A percentile compares a stretch with the other conserved stretches of the same genome.
Evolutionary conservation across 495 filamentous ascomycete species (phyloP).

Genomic region (Penicillium ochrochloron): DNA sequence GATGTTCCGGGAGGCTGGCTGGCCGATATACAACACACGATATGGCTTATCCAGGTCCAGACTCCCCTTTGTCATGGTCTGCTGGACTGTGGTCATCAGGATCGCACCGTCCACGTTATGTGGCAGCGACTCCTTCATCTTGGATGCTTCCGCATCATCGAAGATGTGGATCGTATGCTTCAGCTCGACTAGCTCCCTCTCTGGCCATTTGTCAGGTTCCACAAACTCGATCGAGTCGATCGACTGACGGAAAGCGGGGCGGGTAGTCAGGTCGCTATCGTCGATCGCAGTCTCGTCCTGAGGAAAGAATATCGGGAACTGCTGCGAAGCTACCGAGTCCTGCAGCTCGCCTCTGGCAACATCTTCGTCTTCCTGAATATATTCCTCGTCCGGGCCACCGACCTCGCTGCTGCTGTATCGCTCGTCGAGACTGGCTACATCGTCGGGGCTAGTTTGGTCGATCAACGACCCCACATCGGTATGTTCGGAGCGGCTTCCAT

Average conservation of each 20-base stretch:
- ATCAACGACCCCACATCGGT: constrained; percentile 53
- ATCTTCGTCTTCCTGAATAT: constrained; percentile 34
- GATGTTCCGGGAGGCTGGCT: constrained; percentile 62
- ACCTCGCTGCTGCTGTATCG: constrained; percentile 46
- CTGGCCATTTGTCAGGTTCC: constrained; percentile 58
- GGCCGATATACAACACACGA: constrained; percentile 71
- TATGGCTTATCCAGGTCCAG: constrained; percentile 69
- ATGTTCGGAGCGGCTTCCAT: constrained; percentile 50
- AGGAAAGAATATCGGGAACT: constrained; percentile 49
- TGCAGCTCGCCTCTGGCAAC: constrained; percentile 32
- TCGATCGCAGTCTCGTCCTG: constrained; percentile 41
- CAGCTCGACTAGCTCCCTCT: constrained; percentile 59
- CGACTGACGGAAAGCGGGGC: constrained; percentile 39
- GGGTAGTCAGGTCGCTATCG: constrained; percentile 49
- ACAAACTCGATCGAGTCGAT: constrained; percentile 63
- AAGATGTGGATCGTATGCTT: constrained; percentile 54
- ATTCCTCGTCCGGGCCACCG: constrained; percentile 27
- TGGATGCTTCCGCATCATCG: constrained; percentile 51
- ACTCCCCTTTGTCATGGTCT: constrained; percentile 70
- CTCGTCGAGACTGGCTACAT: constrained; percentile 53
- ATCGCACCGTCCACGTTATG: constrained; percentile 34
- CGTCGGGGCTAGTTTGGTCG: constrained; percentile 48
- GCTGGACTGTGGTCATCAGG: constrained; percentile 63
- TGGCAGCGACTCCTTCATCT: constrained; percentile 47
- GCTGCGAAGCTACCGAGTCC: constrained; percentile 43